These are phyloP conservation scores for Millerozyma acaciae DNA, from an alignment of 805 yeast species.

Conservation along the genomic window DNA sequence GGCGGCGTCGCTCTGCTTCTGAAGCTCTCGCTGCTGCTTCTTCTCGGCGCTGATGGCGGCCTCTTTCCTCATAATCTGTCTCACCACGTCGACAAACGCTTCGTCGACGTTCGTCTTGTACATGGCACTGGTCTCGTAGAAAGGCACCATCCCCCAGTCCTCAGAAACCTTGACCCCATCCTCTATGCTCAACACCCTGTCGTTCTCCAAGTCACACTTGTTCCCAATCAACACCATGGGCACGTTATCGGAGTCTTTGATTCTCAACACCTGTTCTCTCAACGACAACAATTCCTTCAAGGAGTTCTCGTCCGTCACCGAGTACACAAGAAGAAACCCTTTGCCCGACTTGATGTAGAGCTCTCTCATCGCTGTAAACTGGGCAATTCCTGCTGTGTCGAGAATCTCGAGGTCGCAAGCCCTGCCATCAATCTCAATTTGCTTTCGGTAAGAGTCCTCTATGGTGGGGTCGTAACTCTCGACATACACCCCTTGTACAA, in stretches of 20 bases:
- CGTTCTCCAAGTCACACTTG: slow-evolving; percentile 78
- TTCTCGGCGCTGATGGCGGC: slow-evolving; percentile 42
- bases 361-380: slow-evolving; percentile 94
- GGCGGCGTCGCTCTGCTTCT: slow-evolving; percentile 28
- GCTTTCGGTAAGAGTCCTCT: slow-evolving; percentile 91
- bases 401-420: slow-evolving; percentile 74
- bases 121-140: slow-evolving; percentile 93
- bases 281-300: slow-evolving; percentile 73
- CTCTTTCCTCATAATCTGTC: slow-evolving; percentile 83
- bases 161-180: slow-evolving; percentile 82
- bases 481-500: slow-evolving; percentile 83
- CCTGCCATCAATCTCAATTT: slow-evolving; percentile 82
- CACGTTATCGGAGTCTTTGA: slow-evolving; percentile 70
- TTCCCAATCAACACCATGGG: slow-evolving; percentile 92
- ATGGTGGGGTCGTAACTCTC: slow-evolving; percentile 96
- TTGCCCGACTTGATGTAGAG: slow-evolving; percentile 82
- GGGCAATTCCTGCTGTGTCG: slow-evolving; percentile 70
- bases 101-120: slow-evolving; percentile 85
- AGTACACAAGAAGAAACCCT: slow-evolving; percentile 58
- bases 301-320: slow-evolving; percentile 61
- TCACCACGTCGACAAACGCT: slow-evolving; percentile 81
- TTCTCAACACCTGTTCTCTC: slow-evolving; percentile 78
- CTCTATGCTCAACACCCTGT: slow-evolving; percentile 71
- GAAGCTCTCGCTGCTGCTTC: slow-evolving; percentile 41
- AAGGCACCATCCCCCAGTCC: slow-evolving; percentile 86